phyloP scores from a whole-genome alignment of 257 asterid genomes.

The Leptodermis oblonga region DNA sequence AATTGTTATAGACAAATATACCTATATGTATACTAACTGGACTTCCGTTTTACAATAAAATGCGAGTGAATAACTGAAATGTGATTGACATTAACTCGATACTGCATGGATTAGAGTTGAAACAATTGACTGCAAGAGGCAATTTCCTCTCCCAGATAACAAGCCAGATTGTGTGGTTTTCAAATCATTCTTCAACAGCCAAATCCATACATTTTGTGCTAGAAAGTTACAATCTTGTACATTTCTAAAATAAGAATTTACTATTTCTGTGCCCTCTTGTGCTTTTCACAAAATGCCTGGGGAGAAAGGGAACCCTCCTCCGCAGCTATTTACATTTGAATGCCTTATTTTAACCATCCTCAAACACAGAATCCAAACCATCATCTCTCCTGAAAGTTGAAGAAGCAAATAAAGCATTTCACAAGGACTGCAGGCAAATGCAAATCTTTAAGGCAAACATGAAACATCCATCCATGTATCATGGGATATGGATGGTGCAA shows the following conservation, averaged over 20 bases:
- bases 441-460: too few relatives aligned
- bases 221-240: not conserved
- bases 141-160: not conserved
- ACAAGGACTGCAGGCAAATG: not conserved
- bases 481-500: too few relatives aligned
- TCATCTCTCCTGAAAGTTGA: not conserved
- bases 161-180: not conserved
- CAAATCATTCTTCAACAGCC: not conserved
- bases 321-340: too few relatives aligned
- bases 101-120: too few relatives aligned
- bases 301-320: too few relatives aligned
- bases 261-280: not conserved
- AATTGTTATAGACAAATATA: too few relatives aligned
- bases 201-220: not conserved
- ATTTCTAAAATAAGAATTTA: not conserved
- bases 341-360: not conserved
- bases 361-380: not conserved
- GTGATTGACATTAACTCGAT: too few relatives aligned
- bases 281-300: not conserved
- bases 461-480: not conserved
- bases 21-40: too few relatives aligned
- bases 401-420: not conserved
- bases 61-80: too few relatives aligned
- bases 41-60: too few relatives aligned
- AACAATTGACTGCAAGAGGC: too few relatives aligned